Evolutionary conservation across 768 basidiomycete species (phyloP), one percentile per base, ranked within the genome.

Genomic region (Pisolithus tinctorius): DNA sequence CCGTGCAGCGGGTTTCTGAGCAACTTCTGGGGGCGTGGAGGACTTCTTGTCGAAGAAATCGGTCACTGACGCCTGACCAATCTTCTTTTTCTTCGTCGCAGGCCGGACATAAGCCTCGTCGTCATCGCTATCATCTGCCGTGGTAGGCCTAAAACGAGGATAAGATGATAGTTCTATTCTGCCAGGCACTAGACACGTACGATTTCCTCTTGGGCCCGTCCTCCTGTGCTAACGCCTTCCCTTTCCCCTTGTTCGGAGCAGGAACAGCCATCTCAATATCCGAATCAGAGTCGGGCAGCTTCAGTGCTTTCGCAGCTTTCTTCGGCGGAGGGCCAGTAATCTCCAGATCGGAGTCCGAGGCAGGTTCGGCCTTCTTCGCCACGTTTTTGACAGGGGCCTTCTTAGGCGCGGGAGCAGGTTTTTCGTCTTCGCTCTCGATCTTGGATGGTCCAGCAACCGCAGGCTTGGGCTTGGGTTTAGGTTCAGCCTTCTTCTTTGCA

Each of bases 121-220:
- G 14, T 76, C 77, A 20, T 77, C 76, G 49, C 73, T 71, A 42
- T 69, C 70, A 20, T 69, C 56, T 10, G 58, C 71, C 30, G 56
- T 57, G 41, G 58, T 63, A 27, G 66, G 63, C 43, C 74, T 78
- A 52, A 41, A 0, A 5, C 52, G 20, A 4, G 4, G 43, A 34
- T 64, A 20, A 63, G 53, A 29, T 52, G 48, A 38, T 46, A 26
- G 50, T 26, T 31, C 26, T 44, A 5, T 49, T 53, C 39, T 53
- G 40, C 4, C 42, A 51, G 30, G 17, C 26, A 41, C 14, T n/a
- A 36, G 20, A 42, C 6, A 64, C 73, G 30, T 47, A 84, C 88
- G 79, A 86, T 67, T 89, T 91, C 40, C 86, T 81, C 67, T 90
- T 90, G 41, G 69, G 62, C 14, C 60, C 58, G 16, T 57, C 60